phyloP scores from a whole-genome alignment of 2,329 filamentous ascomycete species.

The Microthyrium microscopicum region DNA sequence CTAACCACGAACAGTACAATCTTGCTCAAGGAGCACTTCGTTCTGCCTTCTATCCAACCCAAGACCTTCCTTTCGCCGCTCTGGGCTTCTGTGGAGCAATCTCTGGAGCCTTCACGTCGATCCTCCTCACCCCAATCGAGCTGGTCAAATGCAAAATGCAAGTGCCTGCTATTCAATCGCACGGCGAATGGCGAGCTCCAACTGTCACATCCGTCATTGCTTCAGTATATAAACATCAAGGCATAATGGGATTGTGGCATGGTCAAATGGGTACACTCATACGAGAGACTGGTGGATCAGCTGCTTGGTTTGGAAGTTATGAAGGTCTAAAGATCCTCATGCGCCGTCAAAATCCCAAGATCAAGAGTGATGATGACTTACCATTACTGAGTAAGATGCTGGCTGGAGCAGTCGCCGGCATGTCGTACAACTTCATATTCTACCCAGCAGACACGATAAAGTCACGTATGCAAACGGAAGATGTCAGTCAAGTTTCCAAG shows the following conservation, averaged over 20 bases:
- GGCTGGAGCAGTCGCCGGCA: slow-evolving; percentile 73
- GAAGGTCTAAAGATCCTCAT: slow-evolving; percentile 48
- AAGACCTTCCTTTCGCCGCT: slow-evolving; percentile 52
- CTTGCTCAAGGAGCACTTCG: slow-evolving; percentile 42
- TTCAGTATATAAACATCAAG: slow-evolving; percentile 68
- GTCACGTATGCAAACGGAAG: slow-evolving; percentile 84
- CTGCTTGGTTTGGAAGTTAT: slow-evolving; percentile 74
- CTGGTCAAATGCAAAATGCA: slow-evolving; percentile 98
- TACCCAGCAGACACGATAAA: slow-evolving; percentile 97
- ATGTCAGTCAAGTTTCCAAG: slow-evolving; percentile 38
- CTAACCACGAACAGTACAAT: slow-evolving; percentile 23
- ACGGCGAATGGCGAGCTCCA: slow-evolving; percentile 31
- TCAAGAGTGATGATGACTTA: slow-evolving; percentile 33
- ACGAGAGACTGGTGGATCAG: slow-evolving; percentile 80
- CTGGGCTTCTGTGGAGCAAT: slow-evolving; percentile 70
- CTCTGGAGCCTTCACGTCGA: slow-evolving; percentile 74
- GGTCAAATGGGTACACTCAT: slow-evolving; percentile 88
- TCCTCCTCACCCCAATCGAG: slow-evolving; percentile 87
- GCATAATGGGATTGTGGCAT: slow-evolving; percentile 79
- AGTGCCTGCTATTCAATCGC: slow-evolving; percentile 37
- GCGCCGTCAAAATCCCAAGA: slow-evolving; percentile 38
- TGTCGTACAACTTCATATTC: slow-evolving; percentile 93
- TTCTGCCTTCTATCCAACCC: slow-evolving; percentile 39
- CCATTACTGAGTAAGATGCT: slow-evolving; percentile 76
- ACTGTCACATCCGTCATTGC: slow-evolving; percentile 55